Conservation (phyloP, 202 grass and related monocot genomes). For the Elaeis oleifera region DNA sequence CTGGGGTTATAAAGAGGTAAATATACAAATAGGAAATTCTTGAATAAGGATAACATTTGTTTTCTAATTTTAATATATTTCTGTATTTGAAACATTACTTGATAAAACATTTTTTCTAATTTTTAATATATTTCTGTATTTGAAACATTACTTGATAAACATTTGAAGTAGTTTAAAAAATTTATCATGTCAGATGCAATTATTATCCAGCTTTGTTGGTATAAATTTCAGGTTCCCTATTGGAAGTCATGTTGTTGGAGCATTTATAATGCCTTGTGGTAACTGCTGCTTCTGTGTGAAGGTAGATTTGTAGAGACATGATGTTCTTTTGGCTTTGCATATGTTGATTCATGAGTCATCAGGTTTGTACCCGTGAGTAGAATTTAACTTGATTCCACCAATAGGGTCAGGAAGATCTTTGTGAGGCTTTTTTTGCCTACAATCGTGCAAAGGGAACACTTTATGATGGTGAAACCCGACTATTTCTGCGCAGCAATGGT, state of each 20-base stretch:
- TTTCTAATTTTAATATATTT: not conserved
- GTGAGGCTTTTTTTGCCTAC: constrained; percentile 84
- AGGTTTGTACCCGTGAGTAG: too few relatives aligned
- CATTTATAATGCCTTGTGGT: constrained; percentile 98
- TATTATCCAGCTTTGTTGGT: not conserved
- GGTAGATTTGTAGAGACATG: constrained; percentile 24
- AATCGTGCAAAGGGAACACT: constrained; percentile 96
- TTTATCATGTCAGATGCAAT: too few relatives aligned
- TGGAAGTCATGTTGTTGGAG: constrained; percentile 86
- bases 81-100: constrained; percentile 2
- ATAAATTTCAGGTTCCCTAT: constrained; percentile 66
- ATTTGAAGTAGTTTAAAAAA: too few relatives aligned
- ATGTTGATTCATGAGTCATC: not conserved
- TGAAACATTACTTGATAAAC: not conserved
- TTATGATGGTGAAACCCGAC: constrained; percentile 86
- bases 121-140: not conserved
- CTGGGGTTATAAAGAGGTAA: constrained; percentile 56
- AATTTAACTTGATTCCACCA: too few relatives aligned
- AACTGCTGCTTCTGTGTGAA: constrained; percentile 98
- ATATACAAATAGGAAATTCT: not conserved
- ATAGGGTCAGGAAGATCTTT: constrained; percentile 95
- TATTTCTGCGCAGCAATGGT: constrained; percentile 77
- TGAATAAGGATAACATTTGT: not conserved
- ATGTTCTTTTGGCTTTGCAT: not conserved
- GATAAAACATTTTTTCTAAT: not conserved